Evolutionary conservation across 495 filamentous ascomycete species (phyloP).

Genomic region (Hypoxylon fragiforme): DNA sequence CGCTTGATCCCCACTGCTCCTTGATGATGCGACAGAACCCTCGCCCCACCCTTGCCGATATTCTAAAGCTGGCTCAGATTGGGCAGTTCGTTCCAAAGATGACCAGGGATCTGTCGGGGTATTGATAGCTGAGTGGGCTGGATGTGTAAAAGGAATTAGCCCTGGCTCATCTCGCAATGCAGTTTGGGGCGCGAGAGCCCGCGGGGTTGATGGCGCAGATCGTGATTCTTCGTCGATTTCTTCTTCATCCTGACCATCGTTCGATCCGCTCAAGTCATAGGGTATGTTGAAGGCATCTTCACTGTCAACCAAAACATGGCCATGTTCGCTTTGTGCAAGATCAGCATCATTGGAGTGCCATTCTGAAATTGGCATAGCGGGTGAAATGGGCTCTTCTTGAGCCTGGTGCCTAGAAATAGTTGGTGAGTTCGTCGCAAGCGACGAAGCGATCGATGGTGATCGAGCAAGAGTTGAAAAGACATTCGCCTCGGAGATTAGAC

Average conservation of each 20-base stretch:
- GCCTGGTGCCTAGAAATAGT: constrained; percentile 23
- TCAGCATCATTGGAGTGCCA: constrained; percentile 28
- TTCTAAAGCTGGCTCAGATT: constrained; percentile 45
- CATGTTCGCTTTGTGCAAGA: constrained; percentile 34
- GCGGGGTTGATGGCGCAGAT: constrained; percentile 50
- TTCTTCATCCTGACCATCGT: constrained; percentile 31
- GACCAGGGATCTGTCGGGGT: constrained; percentile 35
- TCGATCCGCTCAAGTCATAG: constrained; percentile 43
- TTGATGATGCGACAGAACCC: constrained; percentile 22
- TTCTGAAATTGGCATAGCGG: background rate
- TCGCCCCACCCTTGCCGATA: constrained; percentile 29
- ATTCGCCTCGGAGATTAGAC: constrained; percentile 71
- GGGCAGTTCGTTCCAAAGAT: constrained; percentile 33
- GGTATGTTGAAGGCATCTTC: constrained; percentile 56
- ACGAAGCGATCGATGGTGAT: constrained; percentile 64
- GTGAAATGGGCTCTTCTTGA: constrained; percentile 11
- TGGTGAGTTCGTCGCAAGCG: constrained; percentile 56
- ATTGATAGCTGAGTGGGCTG: constrained; percentile 42
- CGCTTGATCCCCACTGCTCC: constrained; percentile 24
- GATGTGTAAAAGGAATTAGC: constrained; percentile 11
- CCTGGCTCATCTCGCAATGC: constrained; percentile 6
- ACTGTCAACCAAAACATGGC: constrained; percentile 44
- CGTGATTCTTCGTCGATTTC: constrained; percentile 33
- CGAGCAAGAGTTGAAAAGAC: constrained; percentile 69
- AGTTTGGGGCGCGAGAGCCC: constrained; percentile 37